Percentiles rank a stretch among this genome's conserved stretches.
Conservation (phyloP, 306 rosid genomes). For the Astragalus membranaceus region DNA sequence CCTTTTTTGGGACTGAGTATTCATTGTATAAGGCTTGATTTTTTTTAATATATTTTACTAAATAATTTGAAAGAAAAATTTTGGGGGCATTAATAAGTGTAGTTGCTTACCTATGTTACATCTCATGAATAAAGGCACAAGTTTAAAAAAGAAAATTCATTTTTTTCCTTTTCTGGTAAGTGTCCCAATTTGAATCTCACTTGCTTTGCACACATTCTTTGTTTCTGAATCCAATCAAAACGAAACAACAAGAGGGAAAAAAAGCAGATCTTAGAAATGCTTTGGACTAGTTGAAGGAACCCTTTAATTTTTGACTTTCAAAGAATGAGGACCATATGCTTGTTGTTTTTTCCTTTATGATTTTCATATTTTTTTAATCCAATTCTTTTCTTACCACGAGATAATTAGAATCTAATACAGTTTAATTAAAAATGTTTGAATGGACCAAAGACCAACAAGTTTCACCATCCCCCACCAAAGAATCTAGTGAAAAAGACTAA, state of each 20-base stretch:
- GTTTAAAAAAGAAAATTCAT: not conserved
- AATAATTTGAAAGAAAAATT: not conserved
- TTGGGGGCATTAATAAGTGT: not conserved
- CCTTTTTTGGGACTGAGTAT: no score
- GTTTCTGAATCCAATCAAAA: constrained; percentile 27
- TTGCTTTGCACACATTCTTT: constrained; percentile 33
- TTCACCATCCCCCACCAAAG: constrained; percentile 34
- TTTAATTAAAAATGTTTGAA: constrained; percentile 26
- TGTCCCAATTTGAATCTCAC: constrained; percentile 28
- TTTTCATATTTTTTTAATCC: not conserved
- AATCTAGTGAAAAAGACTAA: constrained; percentile 47
- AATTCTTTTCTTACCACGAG: constrained; percentile 17
- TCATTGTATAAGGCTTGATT: no score
- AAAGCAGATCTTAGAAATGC: constrained; percentile 15
- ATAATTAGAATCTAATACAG: constrained; percentile 25
- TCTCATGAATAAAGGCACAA: constrained; percentile 15
- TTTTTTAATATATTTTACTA: no score
- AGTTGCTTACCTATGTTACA: not conserved
- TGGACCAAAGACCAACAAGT: constrained; percentile 50
- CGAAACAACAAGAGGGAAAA: constrained; percentile 9
- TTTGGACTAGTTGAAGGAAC: constrained; percentile 8
- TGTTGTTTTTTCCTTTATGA: constrained; percentile 6
- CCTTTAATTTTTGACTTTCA: constrained; percentile 34
- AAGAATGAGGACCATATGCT: constrained; percentile 24
- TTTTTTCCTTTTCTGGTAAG: constrained; percentile 17